Percentiles rank a stretch among this genome's conserved stretches.
These are phyloP conservation scores for Panicum hallii DNA, from an alignment of 202 grass and related monocot species.

Conservation along the genomic window DNA sequence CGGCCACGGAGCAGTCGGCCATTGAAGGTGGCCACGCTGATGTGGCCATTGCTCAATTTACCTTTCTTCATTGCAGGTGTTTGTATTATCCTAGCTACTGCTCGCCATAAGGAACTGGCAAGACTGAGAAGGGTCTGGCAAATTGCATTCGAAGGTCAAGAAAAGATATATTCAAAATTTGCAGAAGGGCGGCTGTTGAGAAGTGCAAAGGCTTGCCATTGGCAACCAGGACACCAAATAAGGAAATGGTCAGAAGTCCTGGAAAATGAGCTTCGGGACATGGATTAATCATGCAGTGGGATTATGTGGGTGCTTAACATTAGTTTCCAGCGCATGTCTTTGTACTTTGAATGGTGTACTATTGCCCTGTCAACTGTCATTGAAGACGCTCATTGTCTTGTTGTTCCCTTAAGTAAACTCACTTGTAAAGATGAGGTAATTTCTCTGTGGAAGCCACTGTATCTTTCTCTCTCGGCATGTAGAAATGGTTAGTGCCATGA, in stretches of 20 bases:
- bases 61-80: neutral
- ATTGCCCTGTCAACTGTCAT: neutral
- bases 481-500: neutral
- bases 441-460: neutral
- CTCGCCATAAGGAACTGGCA: neutral
- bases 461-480: neutral
- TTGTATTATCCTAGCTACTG: neutral
- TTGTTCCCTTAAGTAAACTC: neutral
- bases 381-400: neutral
- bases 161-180: neutral
- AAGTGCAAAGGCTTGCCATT: neutral
- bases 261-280: neutral
- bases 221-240: neutral
- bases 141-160: neutral
- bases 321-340: neutral
- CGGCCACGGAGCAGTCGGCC: neutral
- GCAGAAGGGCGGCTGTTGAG: neutral
- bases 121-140: neutral
- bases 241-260: no score
- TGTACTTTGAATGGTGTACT: neutral
- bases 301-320: neutral
- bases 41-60: neutral
- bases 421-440: neutral
- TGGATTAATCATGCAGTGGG: neutral
- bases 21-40: neutral